A percentile compares a stretch with the other conserved stretches of the same genome.
phyloP scores from a whole-genome alignment of 1,284 basidiomycete genomes.

The Phellopilus nigrolimitatus region DNA sequence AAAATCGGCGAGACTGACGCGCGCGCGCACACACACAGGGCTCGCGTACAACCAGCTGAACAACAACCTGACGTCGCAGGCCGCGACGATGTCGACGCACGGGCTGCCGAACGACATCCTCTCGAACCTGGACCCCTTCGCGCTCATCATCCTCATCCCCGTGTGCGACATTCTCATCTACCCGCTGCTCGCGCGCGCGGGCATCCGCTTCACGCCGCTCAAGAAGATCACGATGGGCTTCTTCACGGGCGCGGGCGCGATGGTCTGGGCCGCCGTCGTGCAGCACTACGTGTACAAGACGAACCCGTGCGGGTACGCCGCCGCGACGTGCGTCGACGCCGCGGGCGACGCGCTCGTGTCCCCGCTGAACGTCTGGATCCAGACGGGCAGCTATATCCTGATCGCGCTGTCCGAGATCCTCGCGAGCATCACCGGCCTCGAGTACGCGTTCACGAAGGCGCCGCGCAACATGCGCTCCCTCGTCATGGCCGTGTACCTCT shows the following conservation, averaged over 20 bases:
- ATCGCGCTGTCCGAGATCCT: constrained; percentile 77
- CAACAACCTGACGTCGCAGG: constrained; percentile 78
- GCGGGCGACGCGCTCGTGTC: constrained; percentile 21
- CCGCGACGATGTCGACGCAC: constrained; percentile 65
- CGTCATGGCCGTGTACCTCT: constrained; percentile 71
- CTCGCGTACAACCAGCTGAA: constrained; percentile 71
- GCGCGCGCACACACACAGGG: constrained; percentile 40
- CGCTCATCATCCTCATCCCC: constrained; percentile 72
- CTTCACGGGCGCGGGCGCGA: constrained; percentile 30
- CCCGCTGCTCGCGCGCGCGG: constrained; percentile 34
- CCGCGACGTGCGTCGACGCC: constrained; percentile 47
- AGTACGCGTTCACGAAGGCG: constrained; percentile 88
- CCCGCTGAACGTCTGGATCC: constrained; percentile 20
- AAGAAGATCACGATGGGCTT: constrained; percentile 42
- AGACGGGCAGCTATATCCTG: constrained; percentile 43
- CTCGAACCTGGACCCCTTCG: constrained; percentile 76
- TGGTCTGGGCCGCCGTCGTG: constrained; percentile 58
- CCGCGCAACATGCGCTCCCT: constrained; percentile 79
- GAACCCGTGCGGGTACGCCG: constrained; percentile 61
- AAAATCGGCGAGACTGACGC: too few relatives aligned
- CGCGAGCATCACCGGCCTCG: constrained; percentile 79
- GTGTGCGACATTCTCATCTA: constrained; percentile 60
- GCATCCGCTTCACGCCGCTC: constrained; percentile 38
- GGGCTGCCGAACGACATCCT: constrained; percentile 80
- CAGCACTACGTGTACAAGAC: constrained; percentile 73